phyloP scores from a whole-genome alignment of 1,284 basidiomycete species.

The Cryptococcus sp. region DNA sequence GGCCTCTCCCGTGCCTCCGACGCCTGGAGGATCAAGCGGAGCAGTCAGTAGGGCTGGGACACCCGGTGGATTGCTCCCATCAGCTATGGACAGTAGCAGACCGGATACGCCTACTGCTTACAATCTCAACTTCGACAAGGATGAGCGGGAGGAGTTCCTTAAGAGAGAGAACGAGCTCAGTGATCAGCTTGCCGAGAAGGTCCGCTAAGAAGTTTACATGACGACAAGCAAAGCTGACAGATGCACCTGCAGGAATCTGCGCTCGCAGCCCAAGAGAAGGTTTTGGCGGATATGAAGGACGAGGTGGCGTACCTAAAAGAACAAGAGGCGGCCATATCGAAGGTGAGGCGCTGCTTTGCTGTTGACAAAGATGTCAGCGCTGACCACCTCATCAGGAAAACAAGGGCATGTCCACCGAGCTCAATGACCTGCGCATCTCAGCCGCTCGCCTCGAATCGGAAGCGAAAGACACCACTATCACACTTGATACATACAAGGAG shows the following conservation, averaged over 20 bases:
- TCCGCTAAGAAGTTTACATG: slow-evolving; percentile 24
- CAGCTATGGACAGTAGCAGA: slow-evolving; percentile 30
- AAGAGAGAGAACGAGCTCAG: slow-evolving; percentile 95
- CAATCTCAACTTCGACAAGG: slow-evolving; percentile 84
- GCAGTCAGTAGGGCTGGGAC: slow-evolving; percentile 63
- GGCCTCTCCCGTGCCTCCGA: slow-evolving; percentile 63
- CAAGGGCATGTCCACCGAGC: slow-evolving; percentile 74
- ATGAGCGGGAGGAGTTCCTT: slow-evolving; percentile 96
- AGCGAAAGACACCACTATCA: slow-evolving; percentile 90
- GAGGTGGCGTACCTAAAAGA: slow-evolving; percentile 87
- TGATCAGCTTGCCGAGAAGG: slow-evolving; percentile 85
- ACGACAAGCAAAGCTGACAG: background rate
- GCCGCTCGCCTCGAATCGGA: slow-evolving; percentile 92
- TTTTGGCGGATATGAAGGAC: slow-evolving; percentile 77
- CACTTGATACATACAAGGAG: slow-evolving; percentile 95
- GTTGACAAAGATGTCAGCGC: background rate
- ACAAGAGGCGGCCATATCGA: slow-evolving; percentile 74
- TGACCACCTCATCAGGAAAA: slow-evolving; percentile 68
- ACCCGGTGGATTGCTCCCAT: slow-evolving; percentile 59
- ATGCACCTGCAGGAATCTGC: slow-evolving; percentile 63
- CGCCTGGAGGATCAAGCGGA: slow-evolving; percentile 59
- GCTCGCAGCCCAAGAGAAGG: slow-evolving; percentile 62
- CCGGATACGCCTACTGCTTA: slow-evolving; percentile 47
- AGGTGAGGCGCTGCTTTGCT: slow-evolving; percentile 56
- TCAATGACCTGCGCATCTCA: slow-evolving; percentile 89